Base-by-base conservation (phyloP, 1,139 yeast genomes). In the Blastobotrys malaysiensis region DNA sequence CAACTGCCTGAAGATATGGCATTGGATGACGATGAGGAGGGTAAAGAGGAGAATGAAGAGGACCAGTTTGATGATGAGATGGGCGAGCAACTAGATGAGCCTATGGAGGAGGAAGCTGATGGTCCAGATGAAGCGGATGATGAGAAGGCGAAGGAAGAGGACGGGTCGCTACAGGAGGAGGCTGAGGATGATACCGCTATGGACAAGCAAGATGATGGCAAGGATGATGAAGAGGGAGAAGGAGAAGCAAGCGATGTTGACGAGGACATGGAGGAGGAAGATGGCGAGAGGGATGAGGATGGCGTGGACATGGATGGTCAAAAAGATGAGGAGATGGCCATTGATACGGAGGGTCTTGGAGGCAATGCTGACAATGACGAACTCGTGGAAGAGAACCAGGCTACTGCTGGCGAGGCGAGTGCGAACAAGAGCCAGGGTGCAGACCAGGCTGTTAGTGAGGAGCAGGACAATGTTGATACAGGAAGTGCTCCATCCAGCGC, bases 351-450 rank as follows among this genome's bases (percentile, higher is more conserved):
- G 48, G 73, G 71, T 4, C 55, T 67, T 6, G 66, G 66, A 52
- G 73, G 77, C 60, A 75, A 63, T 18, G 85, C 81, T 49, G 79
- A 79, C n/a, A 77, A 78, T 20, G 76, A 78, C 20, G 82, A 80
- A 11, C 55, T 59, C 9, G 61, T 54, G 5, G 66, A 65, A 47
- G 60, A 61, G 13, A 71, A 68, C 16, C 70, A 69, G 49, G 57
- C 63, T 26, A 63, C 72, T 2, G 84, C 93, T 11, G 85, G 84
- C 13, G 82, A 86, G 62, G 90, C 87, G 64, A 80, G 84, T 54
- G 73, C 95, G 48, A 78, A 81, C 39, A 79, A 81, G 62, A 87
- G 91, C 1, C 84, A 84, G 59, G 97, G 96, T 52, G 83, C 89
- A 9, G 91, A 87, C 59, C 79, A 84, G 21, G 83, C 81, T 61